Conservation (phyloP, 1,284 basidiomycete species). For the Thelephora terrestris region DNA sequence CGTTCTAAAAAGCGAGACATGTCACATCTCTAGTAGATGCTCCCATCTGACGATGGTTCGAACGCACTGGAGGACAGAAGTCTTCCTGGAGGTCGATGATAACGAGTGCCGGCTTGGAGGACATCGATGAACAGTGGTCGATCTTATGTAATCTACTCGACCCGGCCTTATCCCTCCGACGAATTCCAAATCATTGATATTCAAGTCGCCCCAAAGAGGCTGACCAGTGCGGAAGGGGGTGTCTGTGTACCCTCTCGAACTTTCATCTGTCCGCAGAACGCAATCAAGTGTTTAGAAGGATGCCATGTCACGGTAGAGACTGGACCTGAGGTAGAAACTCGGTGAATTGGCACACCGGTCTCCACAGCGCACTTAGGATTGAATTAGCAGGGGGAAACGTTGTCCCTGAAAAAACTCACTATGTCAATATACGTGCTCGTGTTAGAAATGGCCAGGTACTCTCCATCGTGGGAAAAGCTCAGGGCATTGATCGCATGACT, state of each 20-base stretch:
- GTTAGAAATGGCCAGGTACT: conserved; percentile 66
- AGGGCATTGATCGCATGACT: conserved; percentile 64
- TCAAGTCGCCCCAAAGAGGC: conserved; percentile 42
- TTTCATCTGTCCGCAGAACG: conserved; percentile 68
- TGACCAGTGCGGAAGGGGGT: conserved; percentile 52
- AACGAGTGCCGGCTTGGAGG: conserved; percentile 31
- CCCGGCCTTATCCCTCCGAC: too few relatives aligned
- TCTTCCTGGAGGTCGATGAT: conserved; percentile 56
- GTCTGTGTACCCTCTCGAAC: conserved; percentile 43
- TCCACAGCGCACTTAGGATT: conserved; percentile 57
- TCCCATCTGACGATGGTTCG: neutral
- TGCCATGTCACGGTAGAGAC: conserved; percentile 70
- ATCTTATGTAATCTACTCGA: too few relatives aligned
- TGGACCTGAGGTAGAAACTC: conserved; percentile 53
- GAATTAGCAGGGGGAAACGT: neutral
- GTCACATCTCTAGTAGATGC: neutral
- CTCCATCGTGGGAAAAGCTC: conserved; percentile 75
- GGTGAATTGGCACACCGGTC: conserved; percentile 57
- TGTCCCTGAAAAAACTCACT: conserved; percentile 27
- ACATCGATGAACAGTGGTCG: neutral
- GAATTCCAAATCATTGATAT: too few relatives aligned
- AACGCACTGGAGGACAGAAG: conserved; percentile 45
- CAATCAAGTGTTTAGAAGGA: conserved; percentile 65
- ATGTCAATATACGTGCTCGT: conserved; percentile 68
- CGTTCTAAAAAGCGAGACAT: conserved; percentile 20